Evolutionary conservation across 768 basidiomycete species (phyloP).

Genomic region (Calocera viscosa): DNA sequence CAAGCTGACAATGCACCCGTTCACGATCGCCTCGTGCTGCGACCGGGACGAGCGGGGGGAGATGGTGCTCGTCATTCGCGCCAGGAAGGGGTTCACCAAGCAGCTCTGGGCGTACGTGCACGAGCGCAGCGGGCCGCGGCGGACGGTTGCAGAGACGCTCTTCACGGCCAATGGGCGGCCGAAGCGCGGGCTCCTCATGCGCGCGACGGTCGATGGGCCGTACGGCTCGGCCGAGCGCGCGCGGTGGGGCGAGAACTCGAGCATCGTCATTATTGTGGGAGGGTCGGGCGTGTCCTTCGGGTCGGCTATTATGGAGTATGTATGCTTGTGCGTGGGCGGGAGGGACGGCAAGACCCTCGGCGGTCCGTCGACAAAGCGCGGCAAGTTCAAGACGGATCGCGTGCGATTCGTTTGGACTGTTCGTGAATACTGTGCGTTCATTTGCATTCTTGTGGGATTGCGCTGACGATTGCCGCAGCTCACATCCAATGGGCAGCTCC

Average conservation of each 20-base stretch:
- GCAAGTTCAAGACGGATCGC: slow-evolving; percentile 35
- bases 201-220: slow-evolving; percentile 53
- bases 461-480: slow-evolving; percentile 30
- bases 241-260: slow-evolving; percentile 47
- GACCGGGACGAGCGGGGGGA: slow-evolving; percentile 42
- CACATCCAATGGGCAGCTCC: slow-evolving; percentile 69
- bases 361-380: slow-evolving; percentile 21
- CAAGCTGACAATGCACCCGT: slow-evolving; percentile 53
- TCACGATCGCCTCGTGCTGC: slow-evolving; percentile 53
- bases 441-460: neutral
- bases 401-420: slow-evolving; percentile 68
- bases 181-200: slow-evolving; percentile 38
- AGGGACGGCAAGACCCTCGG: slow-evolving; percentile 41
- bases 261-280: slow-evolving; percentile 51
- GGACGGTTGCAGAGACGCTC: neutral
- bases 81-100: slow-evolving; percentile 56
- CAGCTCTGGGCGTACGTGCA: slow-evolving; percentile 48
- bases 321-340: slow-evolving; percentile 46
- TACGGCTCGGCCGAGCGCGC: slow-evolving; percentile 52
- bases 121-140: slow-evolving; percentile 18
- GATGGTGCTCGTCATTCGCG: slow-evolving; percentile 55
- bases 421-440: slow-evolving; percentile 53
- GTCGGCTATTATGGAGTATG: slow-evolving; percentile 49
- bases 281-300: slow-evolving; percentile 70
- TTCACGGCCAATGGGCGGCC: slow-evolving; percentile 22